Percentiles rank a stretch among this genome's conserved stretches.
These are phyloP conservation scores for Eimeria brunetti DNA, from an alignment of 169 alveolate species.

Conservation along the genomic window DNA sequence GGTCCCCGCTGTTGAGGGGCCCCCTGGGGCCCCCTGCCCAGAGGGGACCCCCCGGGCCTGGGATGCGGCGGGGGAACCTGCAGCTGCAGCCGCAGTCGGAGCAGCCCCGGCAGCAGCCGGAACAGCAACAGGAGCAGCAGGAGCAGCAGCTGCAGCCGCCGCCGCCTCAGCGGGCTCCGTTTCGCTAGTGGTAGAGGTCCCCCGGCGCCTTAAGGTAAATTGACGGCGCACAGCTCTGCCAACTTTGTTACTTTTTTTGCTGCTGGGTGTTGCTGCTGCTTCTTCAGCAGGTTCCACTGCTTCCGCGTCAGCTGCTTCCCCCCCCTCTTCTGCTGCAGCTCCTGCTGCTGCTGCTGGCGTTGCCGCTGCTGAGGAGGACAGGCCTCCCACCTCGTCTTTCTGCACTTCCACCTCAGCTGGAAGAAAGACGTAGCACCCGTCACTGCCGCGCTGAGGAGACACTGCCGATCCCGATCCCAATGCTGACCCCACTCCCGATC, in stretches of 20 bases:
- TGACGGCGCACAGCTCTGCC: conserved; percentile 29
- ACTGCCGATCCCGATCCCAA: background rate
- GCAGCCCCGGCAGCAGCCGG: background rate
- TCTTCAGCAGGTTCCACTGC: conserved; percentile 18
- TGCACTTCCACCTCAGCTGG: conserved; percentile 22
- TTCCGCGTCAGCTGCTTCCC: background rate
- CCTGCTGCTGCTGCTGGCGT: conserved; percentile 10
- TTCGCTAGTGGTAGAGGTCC: background rate
- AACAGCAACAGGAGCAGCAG: background rate
- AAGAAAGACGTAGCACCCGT: background rate
- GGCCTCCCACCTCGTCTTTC: conserved; percentile 10
- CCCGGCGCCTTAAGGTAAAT: conserved; percentile 7
- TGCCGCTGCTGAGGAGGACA: conserved; percentile 39
- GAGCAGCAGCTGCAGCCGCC: background rate
- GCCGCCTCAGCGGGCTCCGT: conserved; percentile 11
- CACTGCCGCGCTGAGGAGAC: background rate
- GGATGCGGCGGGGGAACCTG: conserved; percentile 5
- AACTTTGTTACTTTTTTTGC: conserved; percentile 13
- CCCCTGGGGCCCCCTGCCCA: background rate
- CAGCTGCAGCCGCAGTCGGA: conserved; percentile 33
- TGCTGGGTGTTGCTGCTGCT: conserved; percentile 51
- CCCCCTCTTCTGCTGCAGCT: conserved; percentile 11
- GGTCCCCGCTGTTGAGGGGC: background rate
- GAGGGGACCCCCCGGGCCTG: conserved; percentile 18
- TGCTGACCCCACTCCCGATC: background rate